Base-by-base conservation (phyloP, 306 rosid species). In the Gastrolobium villosum region DNA sequence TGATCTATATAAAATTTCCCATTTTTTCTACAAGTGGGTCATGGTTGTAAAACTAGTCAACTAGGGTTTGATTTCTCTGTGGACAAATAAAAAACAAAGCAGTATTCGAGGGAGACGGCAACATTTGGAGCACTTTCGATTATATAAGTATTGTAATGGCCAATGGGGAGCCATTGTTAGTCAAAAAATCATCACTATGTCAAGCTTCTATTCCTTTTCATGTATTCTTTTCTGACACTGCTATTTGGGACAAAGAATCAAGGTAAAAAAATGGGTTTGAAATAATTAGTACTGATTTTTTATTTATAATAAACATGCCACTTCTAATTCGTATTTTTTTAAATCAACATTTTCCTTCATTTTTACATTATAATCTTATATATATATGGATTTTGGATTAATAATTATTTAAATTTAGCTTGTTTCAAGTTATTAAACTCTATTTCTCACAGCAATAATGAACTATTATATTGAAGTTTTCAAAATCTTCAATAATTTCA, bases 121-220 rank as follows among this genome's bases (percentile, higher is more conserved):
- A 81, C 81, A 72, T 76, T 52, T 77, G 71, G 78, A 71, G 70
- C 88, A 85, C 84, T 76, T 50, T 81, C 6, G 3, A 60, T 80
- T 72, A 56, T 73, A 48, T 32, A 78, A 69, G 30, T 71, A 68
- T 85, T 77, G 60, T 72, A 73, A 74, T 61, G 80, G 49, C 72
- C 70, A 67, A 60, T 56, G 76, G 78, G 72, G 39, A 10, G 30
- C 40, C 36, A 53, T 41, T 65, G 0, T 71, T 82, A 73, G 89
- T 85, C 89, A 85, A 85, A 55, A 77, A 2, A 53, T 59, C 82
- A 85, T 85, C 82, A 85, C 70, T 70, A 82, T 78, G 82, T 74
- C 86, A 78, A 44, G 32, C 44, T 10, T 28, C 40, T 69, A n/a
- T 20, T 70, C 56, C 34, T 75, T 65, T 84, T 49, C 69, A 35